Conservation (phyloP, 23 red algal genomes). For the Agarophyton chilense region DNA sequence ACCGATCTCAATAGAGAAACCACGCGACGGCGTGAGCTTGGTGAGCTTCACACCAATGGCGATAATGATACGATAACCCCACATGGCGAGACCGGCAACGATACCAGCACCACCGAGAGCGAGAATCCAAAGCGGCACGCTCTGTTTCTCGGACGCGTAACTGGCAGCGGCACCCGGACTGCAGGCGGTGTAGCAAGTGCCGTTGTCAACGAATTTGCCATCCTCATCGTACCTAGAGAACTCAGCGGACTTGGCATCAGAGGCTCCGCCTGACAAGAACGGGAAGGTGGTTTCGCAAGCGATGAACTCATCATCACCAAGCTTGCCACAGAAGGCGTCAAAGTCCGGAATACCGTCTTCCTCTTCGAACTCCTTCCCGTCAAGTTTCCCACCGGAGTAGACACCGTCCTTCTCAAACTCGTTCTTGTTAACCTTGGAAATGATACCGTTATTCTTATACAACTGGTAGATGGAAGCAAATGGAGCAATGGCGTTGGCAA, state of each 20-base stretch:
- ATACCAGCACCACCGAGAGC: slow-evolving; percentile 91
- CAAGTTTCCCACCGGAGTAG: slow-evolving; percentile 14
- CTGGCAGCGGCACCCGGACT: slow-evolving; percentile 14
- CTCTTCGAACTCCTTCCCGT: background rate
- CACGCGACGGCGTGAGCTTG: slow-evolving; percentile 91
- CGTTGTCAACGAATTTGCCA: background rate
- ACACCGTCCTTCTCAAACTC: slow-evolving; percentile 66
- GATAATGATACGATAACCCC: slow-evolving; percentile 91
- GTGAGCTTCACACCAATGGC: slow-evolving; percentile 97
- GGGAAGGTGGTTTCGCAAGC: slow-evolving; percentile 46
- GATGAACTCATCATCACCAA: slow-evolving; percentile 48
- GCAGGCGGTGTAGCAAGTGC: slow-evolving; percentile 56
- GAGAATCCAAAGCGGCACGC: slow-evolving; percentile 86
- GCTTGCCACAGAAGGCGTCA: slow-evolving; percentile 60
- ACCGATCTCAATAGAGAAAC: slow-evolving; percentile 91
- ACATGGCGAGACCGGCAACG: slow-evolving; percentile 83
- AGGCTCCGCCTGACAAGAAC: background rate
- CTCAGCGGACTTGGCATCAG: background rate
- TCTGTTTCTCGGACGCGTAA: slow-evolving; percentile 23
- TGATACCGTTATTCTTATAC: slow-evolving; percentile 66
- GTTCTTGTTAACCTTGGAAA: slow-evolving; percentile 13
- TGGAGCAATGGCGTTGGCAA: slow-evolving; percentile 95
- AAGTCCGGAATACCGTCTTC: slow-evolving; percentile 57
- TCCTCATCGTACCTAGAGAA: slow-evolving; percentile 50
- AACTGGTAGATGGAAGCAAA: slow-evolving; percentile 87